Base-by-base conservation (phyloP, 1,284 basidiomycete species). In the Cronartium ribicola region DNA sequence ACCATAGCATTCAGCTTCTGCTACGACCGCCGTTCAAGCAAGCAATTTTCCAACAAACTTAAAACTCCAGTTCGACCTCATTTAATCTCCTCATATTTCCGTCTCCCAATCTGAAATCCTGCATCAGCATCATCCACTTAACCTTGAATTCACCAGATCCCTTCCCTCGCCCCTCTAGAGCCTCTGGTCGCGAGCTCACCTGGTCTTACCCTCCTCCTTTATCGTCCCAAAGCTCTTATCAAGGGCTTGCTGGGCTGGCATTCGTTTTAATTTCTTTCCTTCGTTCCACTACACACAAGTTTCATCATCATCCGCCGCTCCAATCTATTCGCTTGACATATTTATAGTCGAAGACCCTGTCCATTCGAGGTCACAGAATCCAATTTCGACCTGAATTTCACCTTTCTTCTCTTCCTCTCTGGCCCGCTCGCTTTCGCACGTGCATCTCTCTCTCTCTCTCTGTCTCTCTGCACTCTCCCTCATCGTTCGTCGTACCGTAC, bases 381-480 rank as follows among this genome's bases (percentile, higher is more conserved):
- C 36, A 8, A 55, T 7, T 55, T n/a, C 10, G 6, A 57, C 36
- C 51, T 29, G 36, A 2, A 57, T 22, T 57, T 57, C 51, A 55
- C 51, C n/a, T 57, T 57, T 29, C 29, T 29, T 57, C 51, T 57
- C 17, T 29, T n/a, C n/a, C 36, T 29, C 36, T 57, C 7, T 22
- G 51, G n/a, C 51, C 51, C 20, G 51, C 51, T 57, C 51, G 51
- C 51, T 57, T 57, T 57, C 51, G 51, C 51, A 57, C 51, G 51
- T n/a, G 51, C 51, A 57, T 57, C 51, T 29, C 51, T 8, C 20
- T 57, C 36, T 57, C 36, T 57, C 13, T 17, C 36, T 17, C 6
- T 36, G 3, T 41, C 39, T 17, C 60, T 36, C 17, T 37, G n/a
- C 36, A 6, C n/a, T 62, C 60, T 62, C 17, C 36, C 0, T 62